Percentiles rank a stretch among this genome's conserved stretches.
Conservation (phyloP, 352 stramenopile species). For the Globisporangium okanoganense region DNA sequence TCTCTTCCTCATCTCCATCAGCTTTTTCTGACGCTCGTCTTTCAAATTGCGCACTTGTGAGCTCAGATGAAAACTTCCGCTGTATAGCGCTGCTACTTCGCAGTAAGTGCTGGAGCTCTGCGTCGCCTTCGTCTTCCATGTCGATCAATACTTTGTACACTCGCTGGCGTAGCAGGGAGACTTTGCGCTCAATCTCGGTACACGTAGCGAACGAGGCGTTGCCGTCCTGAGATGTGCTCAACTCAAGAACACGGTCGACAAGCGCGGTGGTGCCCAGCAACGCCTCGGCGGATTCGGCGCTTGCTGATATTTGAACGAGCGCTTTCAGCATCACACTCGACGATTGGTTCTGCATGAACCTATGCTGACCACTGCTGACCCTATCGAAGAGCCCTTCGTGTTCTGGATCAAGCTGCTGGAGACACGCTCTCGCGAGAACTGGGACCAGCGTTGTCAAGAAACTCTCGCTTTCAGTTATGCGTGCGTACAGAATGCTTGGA, state of each 20-base stretch:
- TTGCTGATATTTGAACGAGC: constrained; percentile 4
- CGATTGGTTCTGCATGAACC: not conserved
- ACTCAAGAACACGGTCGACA: not conserved
- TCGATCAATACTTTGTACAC: constrained; percentile 38
- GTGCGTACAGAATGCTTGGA: constrained; percentile 7
- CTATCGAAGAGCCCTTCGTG: not conserved
- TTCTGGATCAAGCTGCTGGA: not conserved
- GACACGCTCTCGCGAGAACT: not conserved
- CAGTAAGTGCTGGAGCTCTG: constrained; percentile 18
- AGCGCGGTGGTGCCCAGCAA: constrained; percentile 2
- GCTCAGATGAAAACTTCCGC: not conserved
- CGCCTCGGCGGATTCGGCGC: not conserved
- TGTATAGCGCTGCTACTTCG: too few species aligned
- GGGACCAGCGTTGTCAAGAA: not conserved
- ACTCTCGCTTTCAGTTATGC: not conserved
- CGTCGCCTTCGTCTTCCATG: constrained; percentile 25
- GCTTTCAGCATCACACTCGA: constrained; percentile 10
- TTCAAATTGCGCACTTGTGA: not conserved
- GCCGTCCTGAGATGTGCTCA: constrained; percentile 19
- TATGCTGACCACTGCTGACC: not conserved
- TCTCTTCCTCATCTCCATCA: not conserved
- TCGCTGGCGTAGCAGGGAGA: constrained; percentile 40
- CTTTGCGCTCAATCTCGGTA: constrained; percentile 30
- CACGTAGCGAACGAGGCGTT: constrained; percentile 29
- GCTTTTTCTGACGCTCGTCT: not conserved